These are phyloP conservation scores for Luffa aegyptiaca DNA, from an alignment of 306 rosid species.

Conservation along the genomic window DNA sequence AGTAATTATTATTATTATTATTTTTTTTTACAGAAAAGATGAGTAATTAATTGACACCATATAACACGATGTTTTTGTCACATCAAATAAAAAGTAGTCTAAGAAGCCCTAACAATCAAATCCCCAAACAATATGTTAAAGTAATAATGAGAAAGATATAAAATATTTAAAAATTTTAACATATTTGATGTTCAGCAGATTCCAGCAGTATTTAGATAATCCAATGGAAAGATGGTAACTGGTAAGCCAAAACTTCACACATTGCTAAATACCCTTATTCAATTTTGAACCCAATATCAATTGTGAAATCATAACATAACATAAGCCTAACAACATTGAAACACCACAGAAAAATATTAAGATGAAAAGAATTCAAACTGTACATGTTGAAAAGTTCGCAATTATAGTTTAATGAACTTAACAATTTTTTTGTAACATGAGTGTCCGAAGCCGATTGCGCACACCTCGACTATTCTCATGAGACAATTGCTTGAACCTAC, in stretches of 20 bases:
- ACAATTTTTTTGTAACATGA: too few relatives aligned
- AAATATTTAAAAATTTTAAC: not conserved
- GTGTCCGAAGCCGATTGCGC: too few relatives aligned
- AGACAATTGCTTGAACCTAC: too few relatives aligned
- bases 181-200: not conserved
- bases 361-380: not conserved
- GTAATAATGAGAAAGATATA: not conserved
- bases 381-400: not conserved
- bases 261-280: not conserved
- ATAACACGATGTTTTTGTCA: not conserved
- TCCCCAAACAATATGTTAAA: not conserved
- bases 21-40: not conserved
- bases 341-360: not conserved
- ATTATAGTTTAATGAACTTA: not conserved
- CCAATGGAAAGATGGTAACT: not conserved
- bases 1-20: not conserved
- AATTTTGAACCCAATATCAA: not conserved
- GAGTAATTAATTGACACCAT: slow-evolving; percentile 10
- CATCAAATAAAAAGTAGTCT: not conserved
- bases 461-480: too few relatives aligned
- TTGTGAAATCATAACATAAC: not conserved
- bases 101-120: not conserved
- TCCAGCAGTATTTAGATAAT: not conserved
- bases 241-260: not conserved
- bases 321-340: not conserved